Conservation (phyloP, 2,329 filamentous ascomycete genomes). For the Cercospora berteroae region DNA sequence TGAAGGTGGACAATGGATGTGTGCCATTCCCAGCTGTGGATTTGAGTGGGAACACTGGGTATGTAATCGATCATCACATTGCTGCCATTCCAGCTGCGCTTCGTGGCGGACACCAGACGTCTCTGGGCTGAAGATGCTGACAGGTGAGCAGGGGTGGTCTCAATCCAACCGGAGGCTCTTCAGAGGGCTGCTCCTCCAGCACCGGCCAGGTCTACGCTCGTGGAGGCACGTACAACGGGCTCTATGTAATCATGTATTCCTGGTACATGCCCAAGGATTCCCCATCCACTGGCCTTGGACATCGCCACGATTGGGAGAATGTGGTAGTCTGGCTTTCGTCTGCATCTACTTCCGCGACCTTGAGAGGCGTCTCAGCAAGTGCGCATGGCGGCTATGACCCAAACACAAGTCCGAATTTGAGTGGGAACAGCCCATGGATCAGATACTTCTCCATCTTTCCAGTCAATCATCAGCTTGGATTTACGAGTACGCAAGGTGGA, state of each 20-base stretch:
- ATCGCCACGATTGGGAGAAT: conserved; percentile 59
- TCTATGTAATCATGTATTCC: conserved; percentile 53
- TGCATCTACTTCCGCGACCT: conserved; percentile 41
- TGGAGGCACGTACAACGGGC: conserved; percentile 41
- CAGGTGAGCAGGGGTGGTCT: conserved; percentile 44
- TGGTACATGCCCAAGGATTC: conserved; percentile 55
- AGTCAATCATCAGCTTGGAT: conserved; percentile 48
- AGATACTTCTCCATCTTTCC: conserved; percentile 51
- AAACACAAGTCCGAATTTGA: conserved; percentile 43
- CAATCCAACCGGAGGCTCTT: conserved; percentile 40
- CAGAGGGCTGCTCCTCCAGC: conserved; percentile 44
- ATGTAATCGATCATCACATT: background rate
- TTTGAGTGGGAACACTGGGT: conserved; percentile 57
- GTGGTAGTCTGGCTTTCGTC: conserved; percentile 53
- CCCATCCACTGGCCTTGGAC: conserved; percentile 46
- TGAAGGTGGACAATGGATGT: conserved; percentile 59
- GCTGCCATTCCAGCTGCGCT: background rate
- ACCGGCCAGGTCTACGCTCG: conserved; percentile 55
- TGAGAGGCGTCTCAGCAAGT: conserved; percentile 53
- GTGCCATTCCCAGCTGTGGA: conserved; percentile 64
- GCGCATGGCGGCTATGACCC: conserved; percentile 53
- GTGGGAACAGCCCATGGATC: conserved; percentile 47
- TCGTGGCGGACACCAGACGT: background rate
- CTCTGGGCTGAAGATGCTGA: background rate
- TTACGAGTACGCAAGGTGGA: conserved; percentile 40